phyloP scores from a whole-genome alignment of 768 basidiomycete species.

The Polyporus arcularius region DNA sequence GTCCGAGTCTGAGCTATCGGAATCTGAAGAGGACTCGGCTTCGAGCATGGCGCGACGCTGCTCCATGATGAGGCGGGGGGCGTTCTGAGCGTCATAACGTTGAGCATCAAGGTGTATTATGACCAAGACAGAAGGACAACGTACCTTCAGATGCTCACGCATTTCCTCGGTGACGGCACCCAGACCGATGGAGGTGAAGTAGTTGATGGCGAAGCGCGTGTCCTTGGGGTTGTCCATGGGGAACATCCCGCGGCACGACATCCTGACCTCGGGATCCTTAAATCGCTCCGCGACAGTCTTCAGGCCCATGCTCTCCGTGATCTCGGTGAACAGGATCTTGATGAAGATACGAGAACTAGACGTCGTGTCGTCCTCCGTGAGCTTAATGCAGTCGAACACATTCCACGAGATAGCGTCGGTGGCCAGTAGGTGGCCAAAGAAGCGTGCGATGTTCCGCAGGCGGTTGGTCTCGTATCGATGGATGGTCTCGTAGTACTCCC shows the following conservation, averaged over 20 bases:
- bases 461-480: slow-evolving; percentile 99
- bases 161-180: slow-evolving; percentile 93
- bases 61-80: slow-evolving; percentile 90
- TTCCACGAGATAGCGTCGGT: slow-evolving; percentile 91
- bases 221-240: slow-evolving; percentile 96
- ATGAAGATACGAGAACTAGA: slow-evolving; percentile 95
- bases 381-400: slow-evolving; percentile 78
- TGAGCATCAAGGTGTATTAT: not conserved
- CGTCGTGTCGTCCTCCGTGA: slow-evolving; percentile 98
- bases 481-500: slow-evolving; percentile 90
- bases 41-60: slow-evolving; percentile 88
- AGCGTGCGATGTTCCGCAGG: slow-evolving; percentile 92
- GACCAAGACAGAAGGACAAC: not conserved
- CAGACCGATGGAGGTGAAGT: slow-evolving; percentile 93
- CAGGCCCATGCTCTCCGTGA: slow-evolving; percentile 92
- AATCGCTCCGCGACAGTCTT: slow-evolving; percentile 87
- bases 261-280: slow-evolving; percentile 79
- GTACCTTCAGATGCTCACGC: slow-evolving; percentile 92
- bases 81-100: slow-evolving; percentile 60
- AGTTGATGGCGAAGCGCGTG: slow-evolving; percentile 95
- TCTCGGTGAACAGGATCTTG: slow-evolving; percentile 94
- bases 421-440: slow-evolving; percentile 91
- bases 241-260: slow-evolving; percentile 83
- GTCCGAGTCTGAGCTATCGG: slow-evolving; percentile 39
- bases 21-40: slow-evolving; percentile 53